Base-by-base conservation (phyloP, 768 basidiomycete genomes). In the Floccularia luteovirens region DNA sequence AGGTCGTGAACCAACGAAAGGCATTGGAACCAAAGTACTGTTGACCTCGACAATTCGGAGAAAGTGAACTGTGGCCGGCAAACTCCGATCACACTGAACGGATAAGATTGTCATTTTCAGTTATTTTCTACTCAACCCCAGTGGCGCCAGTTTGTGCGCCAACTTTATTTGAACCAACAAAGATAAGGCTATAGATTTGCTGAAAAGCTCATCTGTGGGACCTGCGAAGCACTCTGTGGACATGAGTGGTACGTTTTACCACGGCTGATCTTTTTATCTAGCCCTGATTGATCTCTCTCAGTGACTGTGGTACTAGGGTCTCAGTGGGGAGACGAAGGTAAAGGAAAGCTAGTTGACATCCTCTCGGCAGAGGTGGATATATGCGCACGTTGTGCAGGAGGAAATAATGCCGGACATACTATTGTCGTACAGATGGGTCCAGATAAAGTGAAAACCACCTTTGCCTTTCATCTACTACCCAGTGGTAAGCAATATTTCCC, bases 341-440 rank as follows among this genome's bases (percentile, higher is more conserved):
- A 90, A 61, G 90, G 90, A 12, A 98, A 99, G 66, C 79, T 99
- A 41, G 96, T 96, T 43, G 96, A 99, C 59, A 90, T 99, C 55
- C 75, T 99, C 48, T 77, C 92, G 27, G 88, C 85, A 11, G 77
- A 93, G 31, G 72, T 77, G 43, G 96, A 99, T 60, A 59, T 98
- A 57, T 98, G 93, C 53, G 94, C 92, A 14, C 77, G 96, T 34
- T 97, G 91, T 58, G 96, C 96, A 10, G 96, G 96, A 11, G 96
- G 96, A 8, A 98, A 97, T 68, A 99, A 99, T 58, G 96, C 96
- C 17, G 96, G 96, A 2, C 96, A 99, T 64, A 98, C 96, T 17
- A 97, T 99, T 59, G 84, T 99, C 47, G 89, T 80, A 4, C 81
- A 83, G 4, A 59, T 76, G 19, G 75, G 77, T 8, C 73, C 79